phyloP scores from a whole-genome alignment of 805 yeast species.

The Metschnikowia picachoensis region DNA sequence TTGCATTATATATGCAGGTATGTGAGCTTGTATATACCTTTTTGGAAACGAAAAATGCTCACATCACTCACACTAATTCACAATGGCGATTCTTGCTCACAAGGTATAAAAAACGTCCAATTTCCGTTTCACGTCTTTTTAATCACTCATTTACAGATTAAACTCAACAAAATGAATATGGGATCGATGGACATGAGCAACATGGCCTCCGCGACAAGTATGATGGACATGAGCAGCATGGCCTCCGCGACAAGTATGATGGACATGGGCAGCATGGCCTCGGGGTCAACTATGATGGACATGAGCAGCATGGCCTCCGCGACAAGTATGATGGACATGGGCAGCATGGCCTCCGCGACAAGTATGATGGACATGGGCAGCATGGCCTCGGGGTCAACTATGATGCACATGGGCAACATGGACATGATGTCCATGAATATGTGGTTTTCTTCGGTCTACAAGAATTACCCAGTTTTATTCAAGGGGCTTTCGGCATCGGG shows the following conservation, averaged over 20 bases:
- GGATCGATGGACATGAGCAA: not conserved
- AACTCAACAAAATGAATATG: not conserved
- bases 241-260: not conserved
- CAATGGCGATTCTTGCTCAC: constrained; percentile 6
- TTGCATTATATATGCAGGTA: constrained; percentile 1
- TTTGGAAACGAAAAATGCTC: constrained; percentile 12
- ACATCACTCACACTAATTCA: not conserved
- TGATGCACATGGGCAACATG: constrained; percentile 12
- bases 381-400: not conserved
- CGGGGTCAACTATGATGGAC: constrained; percentile 8
- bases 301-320: constrained; percentile 14
- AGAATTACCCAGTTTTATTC: constrained; percentile 62
- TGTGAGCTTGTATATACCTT: constrained; percentile 3
- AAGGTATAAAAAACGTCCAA: not conserved
- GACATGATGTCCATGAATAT: constrained; percentile 49
- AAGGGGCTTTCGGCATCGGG: constrained; percentile 47
- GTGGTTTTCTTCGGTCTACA: constrained; percentile 49
- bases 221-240: not conserved
- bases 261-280: not conserved
- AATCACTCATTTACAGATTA: too few relatives aligned
- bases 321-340: constrained; percentile 10
- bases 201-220: constrained; percentile 1
- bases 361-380: constrained; percentile 11
- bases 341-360: constrained; percentile 2
- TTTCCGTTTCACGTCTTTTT: not conserved